Percentiles rank a stretch among this genome's conserved stretches.
These are phyloP conservation scores for Senecio squalidus DNA, from an alignment of 140 eudicot species.

Conservation along the genomic window DNA sequence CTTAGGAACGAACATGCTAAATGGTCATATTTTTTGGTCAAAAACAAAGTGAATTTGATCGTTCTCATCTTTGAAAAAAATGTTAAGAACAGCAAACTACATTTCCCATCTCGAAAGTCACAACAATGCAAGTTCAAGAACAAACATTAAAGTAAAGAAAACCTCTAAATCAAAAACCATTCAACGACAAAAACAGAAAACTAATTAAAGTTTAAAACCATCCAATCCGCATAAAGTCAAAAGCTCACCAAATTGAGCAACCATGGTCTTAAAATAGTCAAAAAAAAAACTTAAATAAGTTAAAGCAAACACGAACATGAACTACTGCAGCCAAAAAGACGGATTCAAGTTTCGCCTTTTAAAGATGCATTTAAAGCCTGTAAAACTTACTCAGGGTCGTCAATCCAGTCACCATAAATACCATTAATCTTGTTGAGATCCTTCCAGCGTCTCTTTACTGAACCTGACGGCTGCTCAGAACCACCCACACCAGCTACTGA, in stretches of 20 bases:
- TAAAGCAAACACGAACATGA: background rate
- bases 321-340: background rate
- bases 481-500: slow-evolving; percentile 45
- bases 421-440: slow-evolving; percentile 73
- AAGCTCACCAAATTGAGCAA: background rate
- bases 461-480: slow-evolving; percentile 38
- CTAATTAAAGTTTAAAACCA: background rate
- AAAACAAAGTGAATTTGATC: no score
- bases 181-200: background rate
- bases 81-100: no score
- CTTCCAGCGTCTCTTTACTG: slow-evolving; percentile 31
- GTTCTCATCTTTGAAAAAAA: no score
- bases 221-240: slow-evolving; percentile 10
- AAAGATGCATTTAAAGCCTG: background rate
- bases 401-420: slow-evolving; percentile 93
- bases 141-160: slow-evolving; percentile 4
- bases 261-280: slow-evolving; percentile 3
- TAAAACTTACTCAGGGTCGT: slow-evolving; percentile 37
- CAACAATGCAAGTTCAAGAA: slow-evolving; percentile 2
- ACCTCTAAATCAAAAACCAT: slow-evolving; percentile 5
- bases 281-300: background rate
- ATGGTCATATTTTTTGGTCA: no score
- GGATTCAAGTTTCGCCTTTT: background rate
- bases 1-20: no score
- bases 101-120: no score